A percentile compares a stretch with the other conserved stretches of the same genome.
Evolutionary conservation across 208 protist genomes (phyloP).

Genomic region (Trypanosoma mega): DNA sequence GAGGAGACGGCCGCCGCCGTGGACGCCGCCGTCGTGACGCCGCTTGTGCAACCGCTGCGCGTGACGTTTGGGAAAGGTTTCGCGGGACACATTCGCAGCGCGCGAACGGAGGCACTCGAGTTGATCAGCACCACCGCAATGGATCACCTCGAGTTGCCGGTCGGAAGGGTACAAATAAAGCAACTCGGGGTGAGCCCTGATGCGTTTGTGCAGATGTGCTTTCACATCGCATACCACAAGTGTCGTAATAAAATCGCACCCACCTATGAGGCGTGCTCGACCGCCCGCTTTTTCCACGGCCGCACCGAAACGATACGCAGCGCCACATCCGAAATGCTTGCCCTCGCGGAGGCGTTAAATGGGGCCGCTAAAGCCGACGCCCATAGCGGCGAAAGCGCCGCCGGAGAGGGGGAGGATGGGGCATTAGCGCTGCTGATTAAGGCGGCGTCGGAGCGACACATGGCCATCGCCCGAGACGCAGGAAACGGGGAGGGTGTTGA

Average conservation of each 20-base stretch:
- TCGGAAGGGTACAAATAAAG: constrained; percentile 44
- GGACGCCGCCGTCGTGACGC: constrained; percentile 30
- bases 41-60: constrained; percentile 52
- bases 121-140: constrained; percentile 68
- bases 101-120: constrained; percentile 59
- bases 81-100: constrained; percentile 70
- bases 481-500: constrained; percentile 81
- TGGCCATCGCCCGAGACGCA: constrained; percentile 45
- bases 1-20: constrained; percentile 23
- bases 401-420: constrained; percentile 11
- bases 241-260: constrained; percentile 67
- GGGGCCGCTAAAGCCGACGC: not conserved
- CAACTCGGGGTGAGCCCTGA: constrained; percentile 51
- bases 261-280: constrained; percentile 66
- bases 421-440: constrained; percentile 36
- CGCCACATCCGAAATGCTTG: constrained; percentile 59
- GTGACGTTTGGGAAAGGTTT: constrained; percentile 87
- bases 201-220: constrained; percentile 85
- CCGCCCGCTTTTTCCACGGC: constrained; percentile 79
- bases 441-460: constrained; percentile 52
- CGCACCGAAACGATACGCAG: constrained; percentile 78
- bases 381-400: constrained; percentile 6
- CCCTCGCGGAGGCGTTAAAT: constrained; percentile 49
- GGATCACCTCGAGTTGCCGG: constrained; percentile 51
- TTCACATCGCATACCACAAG: constrained; percentile 83